A percentile compares a stretch with the other conserved stretches of the same genome.
phyloP scores from a whole-genome alignment of 2,329 filamentous ascomycete species.

The Fusarium falciforme region DNA sequence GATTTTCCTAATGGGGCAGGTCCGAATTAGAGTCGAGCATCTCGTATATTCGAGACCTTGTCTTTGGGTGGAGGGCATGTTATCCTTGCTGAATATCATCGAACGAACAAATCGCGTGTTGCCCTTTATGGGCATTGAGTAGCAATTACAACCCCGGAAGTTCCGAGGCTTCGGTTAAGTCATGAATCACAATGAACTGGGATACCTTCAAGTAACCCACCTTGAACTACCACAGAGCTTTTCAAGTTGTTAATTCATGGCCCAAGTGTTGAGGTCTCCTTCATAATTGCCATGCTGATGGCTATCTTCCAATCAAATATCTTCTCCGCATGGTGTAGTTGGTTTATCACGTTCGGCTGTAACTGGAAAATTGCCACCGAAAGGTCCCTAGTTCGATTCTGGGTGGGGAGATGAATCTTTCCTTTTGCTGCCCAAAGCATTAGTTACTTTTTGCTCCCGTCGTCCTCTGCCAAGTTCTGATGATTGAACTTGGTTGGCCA shows the following conservation, averaged over 20 bases:
- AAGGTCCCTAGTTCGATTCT: constrained; percentile 19
- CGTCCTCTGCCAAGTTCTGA: not conserved
- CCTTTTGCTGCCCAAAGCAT: not conserved
- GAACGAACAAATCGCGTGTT: not conserved
- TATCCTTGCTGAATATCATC: not conserved
- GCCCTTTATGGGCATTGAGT: not conserved
- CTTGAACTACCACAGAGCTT: not conserved
- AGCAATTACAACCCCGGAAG: not conserved
- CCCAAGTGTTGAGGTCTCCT: not conserved
- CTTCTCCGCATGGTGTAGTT: constrained; percentile 18
- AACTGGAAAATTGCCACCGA: constrained; percentile 18
- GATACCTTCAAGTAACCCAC: not conserved
- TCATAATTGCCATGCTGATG: not conserved
- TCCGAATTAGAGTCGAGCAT: not conserved
- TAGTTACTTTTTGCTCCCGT: not conserved
- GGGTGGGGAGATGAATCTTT: constrained; percentile 1
- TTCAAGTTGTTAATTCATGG: no score
- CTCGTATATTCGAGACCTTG: not conserved
- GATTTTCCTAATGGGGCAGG: not conserved
- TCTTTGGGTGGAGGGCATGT: not conserved
- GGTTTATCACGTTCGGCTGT: constrained; percentile 15
- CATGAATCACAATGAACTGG: not conserved
- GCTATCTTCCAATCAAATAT: not conserved
- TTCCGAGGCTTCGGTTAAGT: not conserved
- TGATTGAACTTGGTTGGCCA: not conserved